phyloP scores from a whole-genome alignment of 352 stramenopile genomes.

The Pythium monospermum region DNA sequence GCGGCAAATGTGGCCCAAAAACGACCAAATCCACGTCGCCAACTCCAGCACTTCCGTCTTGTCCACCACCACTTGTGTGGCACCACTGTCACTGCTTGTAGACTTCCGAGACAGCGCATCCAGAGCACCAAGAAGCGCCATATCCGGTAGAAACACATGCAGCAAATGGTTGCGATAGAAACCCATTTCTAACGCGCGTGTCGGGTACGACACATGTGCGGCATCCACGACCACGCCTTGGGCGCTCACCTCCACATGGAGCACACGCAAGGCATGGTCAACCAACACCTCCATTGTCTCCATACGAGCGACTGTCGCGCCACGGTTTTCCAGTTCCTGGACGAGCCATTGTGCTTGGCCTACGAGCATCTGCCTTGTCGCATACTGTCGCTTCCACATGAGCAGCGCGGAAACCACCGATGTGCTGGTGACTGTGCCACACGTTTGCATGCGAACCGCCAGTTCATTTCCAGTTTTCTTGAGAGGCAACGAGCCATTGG shows the following conservation, averaged over 20 bases:
- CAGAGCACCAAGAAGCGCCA: slow-evolving; percentile 59
- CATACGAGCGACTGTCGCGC: slow-evolving; percentile 55
- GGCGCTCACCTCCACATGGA: slow-evolving; percentile 41
- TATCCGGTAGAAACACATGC: slow-evolving; percentile 74
- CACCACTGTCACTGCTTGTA: too few relatives aligned
- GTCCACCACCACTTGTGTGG: slow-evolving; percentile 20
- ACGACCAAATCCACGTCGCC: slow-evolving; percentile 50
- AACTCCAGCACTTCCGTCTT: slow-evolving; percentile 29
- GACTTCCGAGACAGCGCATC: slow-evolving; percentile 29
- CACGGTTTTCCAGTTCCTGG: slow-evolving; percentile 35
- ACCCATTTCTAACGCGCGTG: slow-evolving; percentile 60
- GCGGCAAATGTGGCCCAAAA: slow-evolving; percentile 63
- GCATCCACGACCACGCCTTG: slow-evolving; percentile 47
- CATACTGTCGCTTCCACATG: slow-evolving; percentile 68
- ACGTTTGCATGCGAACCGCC: slow-evolving; percentile 64
- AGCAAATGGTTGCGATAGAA: slow-evolving; percentile 88
- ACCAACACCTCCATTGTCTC: slow-evolving; percentile 40
- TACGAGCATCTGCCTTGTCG: slow-evolving; percentile 57
- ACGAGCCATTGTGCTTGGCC: slow-evolving; percentile 52
- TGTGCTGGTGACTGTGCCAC: slow-evolving; percentile 73
- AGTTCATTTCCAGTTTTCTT: slow-evolving; percentile 48
- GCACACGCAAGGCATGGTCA: slow-evolving; percentile 50
- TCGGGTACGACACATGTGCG: slow-evolving; percentile 51
- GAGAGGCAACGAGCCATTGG: slow-evolving; percentile 37
- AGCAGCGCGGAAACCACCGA: slow-evolving; percentile 63